Base-by-base conservation (phyloP, 768 basidiomycete species). In the Tylopilus subfusipes region DNA sequence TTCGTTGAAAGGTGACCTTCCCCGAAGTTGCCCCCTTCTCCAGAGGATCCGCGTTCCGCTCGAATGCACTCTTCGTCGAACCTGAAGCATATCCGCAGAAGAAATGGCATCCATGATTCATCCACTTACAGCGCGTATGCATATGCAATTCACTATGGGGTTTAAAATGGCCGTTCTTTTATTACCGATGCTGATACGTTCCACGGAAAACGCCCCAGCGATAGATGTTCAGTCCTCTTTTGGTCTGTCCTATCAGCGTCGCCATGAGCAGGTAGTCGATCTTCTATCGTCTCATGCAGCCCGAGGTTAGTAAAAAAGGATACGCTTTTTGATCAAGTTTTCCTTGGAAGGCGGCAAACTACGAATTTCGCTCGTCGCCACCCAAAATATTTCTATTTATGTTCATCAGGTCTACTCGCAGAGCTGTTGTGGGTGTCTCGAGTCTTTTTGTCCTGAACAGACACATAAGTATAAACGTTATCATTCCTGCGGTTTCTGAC, bases 11-110 rank as follows among this genome's bases (percentile, higher is more conserved):
- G 25, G 48, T 19, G 39, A 50, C 45, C 29, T 54, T 11, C 44
- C n/a, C 47, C 50, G 42, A 48, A 52, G 44, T n/a, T n/a, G 19
- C 7, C 3, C 22, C 21, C 66, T 66, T 66, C 65, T 19, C 61
- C 36, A 57, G 48, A 53, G 44, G 65, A 66, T 66, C 63, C 63
- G 30, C 64, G 33, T 40, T 27, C 30, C 30, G 16, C 42, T 21
- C 44, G 39, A 46, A 39, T 46, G 24, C 50, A 36, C 30, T 31
- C 45, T 56, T 46, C 45, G 42, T 47, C 58, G 50, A 51, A 54
- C 25, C n/a, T 31, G 50, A 22, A 51, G 53, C 16, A 38, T 24
- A 55, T 61, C 24, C 31, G 46, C 33, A 42, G 42, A 24, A 50
- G 31, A 48, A 58, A 53, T 50, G 36, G 43, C 29, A 42, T 52